Base-by-base conservation (phyloP, 345 rosid genomes). In the Eucalyptus albens region DNA sequence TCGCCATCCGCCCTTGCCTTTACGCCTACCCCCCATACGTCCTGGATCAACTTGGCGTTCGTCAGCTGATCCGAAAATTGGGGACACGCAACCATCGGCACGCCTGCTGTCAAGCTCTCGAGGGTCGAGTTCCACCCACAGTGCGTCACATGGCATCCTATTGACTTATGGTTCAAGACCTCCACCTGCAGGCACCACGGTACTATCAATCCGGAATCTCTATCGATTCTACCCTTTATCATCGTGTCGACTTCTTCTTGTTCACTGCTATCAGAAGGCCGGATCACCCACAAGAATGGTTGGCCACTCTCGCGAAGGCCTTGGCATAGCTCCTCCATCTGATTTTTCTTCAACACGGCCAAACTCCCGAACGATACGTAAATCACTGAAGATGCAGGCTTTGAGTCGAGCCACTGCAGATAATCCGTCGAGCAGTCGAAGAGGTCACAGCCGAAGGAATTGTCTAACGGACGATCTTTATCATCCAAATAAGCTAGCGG, bases 151-250 rank as follows among this genome's bases (percentile, higher is more conserved):
- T 92, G 92, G 86, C 95, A 93, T 27, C 94, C 93, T 13, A 92
- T 40, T 3, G 94, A 87, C 13, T 51, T 80, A 87, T 93, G 95
- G 49, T 86, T 89, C 86, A 93, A 45, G 9, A 93, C 94, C 89
- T 91, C 92, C 85, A 93, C 90, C 49, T 92, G 95, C 11, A 87
- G 88, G n/a, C 94, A 93, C 95, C 94, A 93, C 24, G 91, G 90
- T 22, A 92, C 91, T 67, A 92, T 89, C 89, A 87, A 29, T 45
- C 94, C 93, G 19, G 87, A 42, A 49, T 86, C 85, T 50, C 37
- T 49, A 50, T 44, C 33, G 27, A 55, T 65, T 27, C 24, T 72
- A 8, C 88, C 50, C 83, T 55, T 88, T 89, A 50, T 33, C 60
- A 85, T 87, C 16, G 22, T 85, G 69, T 47, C 49, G 8, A 90